phyloP scores from a whole-genome alignment of 345 rosid genomes.

The Carallia pectinifolia region DNA sequence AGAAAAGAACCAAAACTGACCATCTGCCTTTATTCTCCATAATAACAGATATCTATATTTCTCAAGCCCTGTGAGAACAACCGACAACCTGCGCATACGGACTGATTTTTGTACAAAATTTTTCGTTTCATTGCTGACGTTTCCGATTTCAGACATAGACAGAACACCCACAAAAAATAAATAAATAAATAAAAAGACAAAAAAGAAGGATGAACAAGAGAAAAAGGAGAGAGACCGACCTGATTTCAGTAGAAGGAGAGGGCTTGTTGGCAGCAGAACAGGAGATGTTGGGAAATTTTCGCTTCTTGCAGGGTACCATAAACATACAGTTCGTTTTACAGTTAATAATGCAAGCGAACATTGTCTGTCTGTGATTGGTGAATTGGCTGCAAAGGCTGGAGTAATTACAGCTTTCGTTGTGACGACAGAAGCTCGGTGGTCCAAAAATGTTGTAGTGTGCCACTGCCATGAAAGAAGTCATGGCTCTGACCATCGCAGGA shows the following conservation, averaged over 20 bases:
- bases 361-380: background rate
- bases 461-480: slow-evolving; percentile 44
- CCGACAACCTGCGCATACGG: no score
- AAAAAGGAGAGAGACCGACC: slow-evolving; percentile 34
- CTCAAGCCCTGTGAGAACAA: no score
- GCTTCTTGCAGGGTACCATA: slow-evolving; percentile 6
- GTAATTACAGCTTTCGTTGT: slow-evolving; percentile 9
- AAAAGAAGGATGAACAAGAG: background rate
- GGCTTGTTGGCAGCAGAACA: slow-evolving; percentile 63
- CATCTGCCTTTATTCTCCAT: background rate
- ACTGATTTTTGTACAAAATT: no score
- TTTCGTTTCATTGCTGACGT: no score
- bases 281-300: slow-evolving; percentile 15
- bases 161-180: background rate
- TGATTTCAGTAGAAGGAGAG: slow-evolving; percentile 52
- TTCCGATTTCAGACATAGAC: no score
- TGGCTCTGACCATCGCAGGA: background rate
- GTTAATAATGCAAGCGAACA: slow-evolving; percentile 4
- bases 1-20: background rate
- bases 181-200: background rate
- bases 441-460: slow-evolving; percentile 29
- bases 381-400: slow-evolving; percentile 22
- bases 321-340: background rate
- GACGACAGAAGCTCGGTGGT: slow-evolving; percentile 12
- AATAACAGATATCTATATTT: no score